Evolutionary conservation across 176 grass and related monocot species (phyloP).

Genomic region (Lolium perenne): DNA sequence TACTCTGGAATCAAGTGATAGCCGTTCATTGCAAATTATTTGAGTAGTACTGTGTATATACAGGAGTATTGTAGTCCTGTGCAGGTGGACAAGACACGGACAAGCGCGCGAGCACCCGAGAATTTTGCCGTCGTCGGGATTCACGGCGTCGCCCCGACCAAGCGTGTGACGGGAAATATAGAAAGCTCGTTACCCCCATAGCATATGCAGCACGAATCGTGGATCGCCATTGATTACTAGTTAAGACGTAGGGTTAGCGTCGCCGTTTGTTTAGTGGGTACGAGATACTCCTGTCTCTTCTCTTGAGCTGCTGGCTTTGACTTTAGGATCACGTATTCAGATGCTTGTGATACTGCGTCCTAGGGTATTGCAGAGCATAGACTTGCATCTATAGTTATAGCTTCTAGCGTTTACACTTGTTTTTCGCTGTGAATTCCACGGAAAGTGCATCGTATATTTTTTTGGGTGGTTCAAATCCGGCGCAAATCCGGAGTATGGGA

Average conservation of each 20-base stretch:
- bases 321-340: slow-evolving; percentile 25
- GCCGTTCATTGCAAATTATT: too few relatives aligned
- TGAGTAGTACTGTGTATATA: not conserved
- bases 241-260: slow-evolving; percentile 43
- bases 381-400: not conserved
- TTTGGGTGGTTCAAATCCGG: too few relatives aligned
- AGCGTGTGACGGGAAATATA: slow-evolving; percentile 31
- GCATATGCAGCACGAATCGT: slow-evolving; percentile 58
- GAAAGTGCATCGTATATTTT: too few relatives aligned
- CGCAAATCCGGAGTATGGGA: too few relatives aligned
- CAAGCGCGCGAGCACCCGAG: slow-evolving; percentile 14
- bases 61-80: not conserved
- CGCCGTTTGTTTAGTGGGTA: slow-evolving; percentile 47
- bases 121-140: slow-evolving; percentile 42
- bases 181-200: not conserved
- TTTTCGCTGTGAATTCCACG: too few relatives aligned
- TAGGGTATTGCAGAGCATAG: not conserved
- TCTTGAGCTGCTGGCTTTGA: slow-evolving; percentile 53
- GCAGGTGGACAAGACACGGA: not conserved
- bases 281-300: slow-evolving; percentile 1
- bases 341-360: not conserved
- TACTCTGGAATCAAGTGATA: too few relatives aligned
- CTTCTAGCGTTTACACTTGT: not conserved
- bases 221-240: slow-evolving; percentile 59
- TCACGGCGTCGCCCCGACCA: slow-evolving; percentile 28